Base-by-base conservation (phyloP, 176 grass and related monocot species). In the Carex kokanica region DNA sequence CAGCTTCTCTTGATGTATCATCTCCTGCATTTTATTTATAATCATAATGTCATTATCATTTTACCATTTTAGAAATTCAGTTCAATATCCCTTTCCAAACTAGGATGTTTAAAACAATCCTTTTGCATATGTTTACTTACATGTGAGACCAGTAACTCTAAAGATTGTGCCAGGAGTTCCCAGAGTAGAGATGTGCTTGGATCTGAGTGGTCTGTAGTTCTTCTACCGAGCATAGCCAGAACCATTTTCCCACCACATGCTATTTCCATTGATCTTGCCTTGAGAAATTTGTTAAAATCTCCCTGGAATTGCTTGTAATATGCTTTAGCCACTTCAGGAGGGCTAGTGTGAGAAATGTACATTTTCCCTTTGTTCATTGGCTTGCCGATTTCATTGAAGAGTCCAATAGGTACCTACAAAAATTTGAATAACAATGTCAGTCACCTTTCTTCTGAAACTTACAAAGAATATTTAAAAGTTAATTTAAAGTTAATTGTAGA, bases 231-330 rank as follows among this genome's bases (percentile, higher is more conserved):
- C 93, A 99, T 96, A 47, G 91, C 88, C 10, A 95, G 83, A 0
- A 93, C 91, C 86, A 99, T 99, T 67, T 85, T 86, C 15, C 93
- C 93, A 62, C 97, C 89, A 49, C 55, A 8, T 34, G 89, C 81
- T 57, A 95, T 78, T 78, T 99, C 91, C 64, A 88, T 81, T 31
- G 93, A 92, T 77, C 97, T 94, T 6, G 97, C 90, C 78, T 81
- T 64, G 71, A 99, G 97, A 83, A 99, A 95, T 32, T 89, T 60
- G 83, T 62, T 64, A 72, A 99, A 99, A 87, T 99, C 96, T 25
- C 91, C 84, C 87, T 90, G 91, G 78, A 96, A 99, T 88, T 99
- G 97, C 74, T 84, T 61, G 51, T 84, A 86, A 87, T 99, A 99
- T 6, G 89, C 89, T 60, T 40, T 5, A 0, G 86, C 64, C 59